These are phyloP conservation scores for Penicillium silybi DNA, from an alignment of 495 filamentous ascomycete genomes.

Conservation along the genomic window DNA sequence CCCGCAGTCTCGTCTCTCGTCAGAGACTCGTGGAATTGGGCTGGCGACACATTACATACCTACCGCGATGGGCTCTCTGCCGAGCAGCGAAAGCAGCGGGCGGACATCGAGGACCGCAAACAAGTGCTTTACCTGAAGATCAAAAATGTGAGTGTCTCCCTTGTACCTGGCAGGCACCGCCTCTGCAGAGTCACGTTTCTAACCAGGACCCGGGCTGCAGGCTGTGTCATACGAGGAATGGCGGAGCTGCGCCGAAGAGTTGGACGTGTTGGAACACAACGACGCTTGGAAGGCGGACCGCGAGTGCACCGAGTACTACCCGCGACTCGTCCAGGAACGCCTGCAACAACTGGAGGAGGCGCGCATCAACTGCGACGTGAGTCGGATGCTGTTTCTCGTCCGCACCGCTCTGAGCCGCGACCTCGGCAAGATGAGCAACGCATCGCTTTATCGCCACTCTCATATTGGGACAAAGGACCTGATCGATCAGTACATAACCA, in stretches of 20 bases:
- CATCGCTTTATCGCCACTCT: conserved; percentile 76
- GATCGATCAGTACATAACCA: conserved; percentile 82
- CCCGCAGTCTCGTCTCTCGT: conserved; percentile 37
- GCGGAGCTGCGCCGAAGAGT: conserved; percentile 60
- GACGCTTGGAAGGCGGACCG: conserved; percentile 73
- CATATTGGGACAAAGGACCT: conserved; percentile 82
- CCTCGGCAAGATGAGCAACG: conserved; percentile 81
- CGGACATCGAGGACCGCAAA: conserved; percentile 53
- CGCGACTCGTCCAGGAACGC: conserved; percentile 60
- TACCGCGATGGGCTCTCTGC: conserved; percentile 55
- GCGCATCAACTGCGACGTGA: conserved; percentile 67
- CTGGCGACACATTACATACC: conserved; percentile 44
- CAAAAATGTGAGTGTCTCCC: conserved; percentile 47
- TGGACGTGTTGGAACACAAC: conserved; percentile 78
- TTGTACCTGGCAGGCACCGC: conserved; percentile 5
- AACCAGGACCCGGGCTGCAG: conserved; percentile 29
- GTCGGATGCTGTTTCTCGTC: conserved; percentile 72
- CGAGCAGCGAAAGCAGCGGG: conserved; percentile 48
- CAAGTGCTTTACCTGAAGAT: conserved; percentile 61
- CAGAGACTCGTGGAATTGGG: conserved; percentile 36
- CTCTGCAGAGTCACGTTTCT: conserved; percentile 14
- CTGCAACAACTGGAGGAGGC: conserved; percentile 73
- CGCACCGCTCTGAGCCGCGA: conserved; percentile 78
- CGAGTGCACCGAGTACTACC: conserved; percentile 66
- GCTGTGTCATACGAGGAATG: conserved; percentile 62